phyloP scores from a whole-genome alignment of 106 monocot species.

The Cymbidium sinense region DNA sequence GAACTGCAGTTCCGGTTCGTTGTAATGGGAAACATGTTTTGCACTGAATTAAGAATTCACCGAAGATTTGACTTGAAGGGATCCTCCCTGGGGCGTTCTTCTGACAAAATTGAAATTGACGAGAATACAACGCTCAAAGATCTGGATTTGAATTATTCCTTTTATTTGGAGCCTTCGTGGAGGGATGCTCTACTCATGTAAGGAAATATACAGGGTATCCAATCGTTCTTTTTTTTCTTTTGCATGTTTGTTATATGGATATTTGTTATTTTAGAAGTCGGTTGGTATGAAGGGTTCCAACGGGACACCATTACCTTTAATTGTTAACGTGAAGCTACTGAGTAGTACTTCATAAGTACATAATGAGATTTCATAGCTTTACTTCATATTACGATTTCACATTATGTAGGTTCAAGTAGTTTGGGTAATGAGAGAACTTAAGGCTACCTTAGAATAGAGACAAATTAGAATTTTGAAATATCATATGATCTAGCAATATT shows the following conservation, averaged over 20 bases:
- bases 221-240: slow-evolving; percentile 4
- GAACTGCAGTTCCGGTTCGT: slow-evolving; percentile 91
- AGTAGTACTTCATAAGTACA: neutral
- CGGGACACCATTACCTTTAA: neutral
- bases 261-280: neutral
- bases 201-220: slow-evolving; percentile 8
- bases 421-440: no score
- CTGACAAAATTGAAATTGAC: slow-evolving; percentile 94
- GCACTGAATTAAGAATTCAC: slow-evolving; percentile 94
- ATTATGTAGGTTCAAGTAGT: no score
- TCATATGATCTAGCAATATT: neutral
- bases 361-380: neutral
- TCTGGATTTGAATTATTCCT: slow-evolving; percentile 75
- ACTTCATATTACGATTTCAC: no score
- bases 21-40: slow-evolving; percentile 99
- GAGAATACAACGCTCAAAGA: slow-evolving; percentile 95
- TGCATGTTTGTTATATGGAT: neutral
- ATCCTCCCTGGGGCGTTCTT: slow-evolving; percentile 81
- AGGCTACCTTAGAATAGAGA: neutral
- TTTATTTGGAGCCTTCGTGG: slow-evolving; percentile 96
- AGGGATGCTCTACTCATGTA: slow-evolving; percentile 70
- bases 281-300: neutral
- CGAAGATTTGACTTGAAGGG: slow-evolving; percentile 96
- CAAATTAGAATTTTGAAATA: neutral
- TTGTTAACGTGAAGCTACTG: neutral